Evolutionary conservation across 306 rosid genomes (phyloP), one percentile per base, ranked within the genome.

Genomic region (Hylodesmum podocarpum): DNA sequence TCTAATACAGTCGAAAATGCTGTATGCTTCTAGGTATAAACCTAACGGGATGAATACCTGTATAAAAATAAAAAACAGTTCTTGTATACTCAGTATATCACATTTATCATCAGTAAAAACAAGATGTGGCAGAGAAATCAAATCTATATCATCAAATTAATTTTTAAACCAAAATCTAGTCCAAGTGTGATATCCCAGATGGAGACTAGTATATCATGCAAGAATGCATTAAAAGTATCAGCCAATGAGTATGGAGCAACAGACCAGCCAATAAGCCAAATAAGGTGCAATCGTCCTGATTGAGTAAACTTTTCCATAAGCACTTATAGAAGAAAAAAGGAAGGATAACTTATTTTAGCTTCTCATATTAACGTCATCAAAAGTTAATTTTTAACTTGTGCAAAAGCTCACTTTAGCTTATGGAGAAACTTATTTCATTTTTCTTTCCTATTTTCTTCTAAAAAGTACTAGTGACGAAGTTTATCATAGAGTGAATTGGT

Each of bases 21-120:
- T 80, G 79, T 68, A 16, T 37, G 80, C 84, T 71, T 77, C 84
- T 84, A 86, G 37, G 65, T 87, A 86, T 49, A 85, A 68, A 40
- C 49, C 82, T 82, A 90, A 71, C 1, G 96, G 83, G 46, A 91
- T 82, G 75, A 89, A 77, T 25, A 93, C 98, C 96, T 93, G 96
- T 70, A 53, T 62, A 57, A 72, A 69, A 41, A 62, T 25, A 54
- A 66, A 68, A 22, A 62, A 36, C 57, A 53, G 39, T 19, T 44
- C 5, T 51, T 47, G 24, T 22, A 18, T 19, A 13, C 61, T 22
- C 53, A 1, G 13, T 33, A 29, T 61, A 25, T 59, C 4, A 29
- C 70, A 58, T 31, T 33, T 19, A 28, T 19, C 69, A 28, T 19
- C 69, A n/a, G 4, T 9, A 54, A 58, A 74, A 59, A 41, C 43